These are phyloP conservation scores for Meripilus lineatus DNA, from an alignment of 1,284 basidiomycete species.

Conservation along the genomic window DNA sequence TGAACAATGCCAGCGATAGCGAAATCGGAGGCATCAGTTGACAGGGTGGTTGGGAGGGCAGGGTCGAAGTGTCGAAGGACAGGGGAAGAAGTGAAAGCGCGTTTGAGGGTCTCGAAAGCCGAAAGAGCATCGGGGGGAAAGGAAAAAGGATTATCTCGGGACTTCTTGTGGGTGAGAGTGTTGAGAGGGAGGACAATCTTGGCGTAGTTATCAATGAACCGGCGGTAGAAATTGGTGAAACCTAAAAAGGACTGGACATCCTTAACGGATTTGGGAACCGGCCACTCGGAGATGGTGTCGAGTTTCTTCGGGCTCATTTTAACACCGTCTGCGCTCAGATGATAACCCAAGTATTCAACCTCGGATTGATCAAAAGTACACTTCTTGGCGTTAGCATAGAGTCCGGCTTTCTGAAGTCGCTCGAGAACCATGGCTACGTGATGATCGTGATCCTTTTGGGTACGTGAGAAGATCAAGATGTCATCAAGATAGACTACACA, in stretches of 20 bases:
- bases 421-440: conserved; percentile 25
- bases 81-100: conserved; percentile 22
- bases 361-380: conserved; percentile 29
- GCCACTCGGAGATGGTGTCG: conserved; percentile 31
- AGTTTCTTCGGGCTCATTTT: conserved; percentile 36
- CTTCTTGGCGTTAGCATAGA: conserved; percentile 31
- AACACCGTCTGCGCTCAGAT: conserved; percentile 24
- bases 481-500: conserved; percentile 25
- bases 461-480: conserved; percentile 20
- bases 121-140: background rate
- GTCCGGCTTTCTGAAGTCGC: conserved; percentile 21
- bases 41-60: conserved; percentile 16
- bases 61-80: conserved; percentile 31
- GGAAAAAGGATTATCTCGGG: conserved; percentile 9
- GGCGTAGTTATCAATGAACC: conserved; percentile 36
- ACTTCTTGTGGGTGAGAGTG: conserved; percentile 20
- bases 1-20: conserved; percentile 25
- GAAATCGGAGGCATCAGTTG: conserved; percentile 21
- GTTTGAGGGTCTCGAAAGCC: conserved; percentile 27
- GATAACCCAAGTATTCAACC: conserved; percentile 35
- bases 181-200: conserved; percentile 26
- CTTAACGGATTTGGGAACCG: conserved; percentile 21
- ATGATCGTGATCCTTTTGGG: conserved; percentile 14
- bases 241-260: conserved; percentile 35
- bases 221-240: conserved; percentile 18